Conservation (phyloP, 1,284 basidiomycete species). For the Singerocomus rubriflavus region DNA sequence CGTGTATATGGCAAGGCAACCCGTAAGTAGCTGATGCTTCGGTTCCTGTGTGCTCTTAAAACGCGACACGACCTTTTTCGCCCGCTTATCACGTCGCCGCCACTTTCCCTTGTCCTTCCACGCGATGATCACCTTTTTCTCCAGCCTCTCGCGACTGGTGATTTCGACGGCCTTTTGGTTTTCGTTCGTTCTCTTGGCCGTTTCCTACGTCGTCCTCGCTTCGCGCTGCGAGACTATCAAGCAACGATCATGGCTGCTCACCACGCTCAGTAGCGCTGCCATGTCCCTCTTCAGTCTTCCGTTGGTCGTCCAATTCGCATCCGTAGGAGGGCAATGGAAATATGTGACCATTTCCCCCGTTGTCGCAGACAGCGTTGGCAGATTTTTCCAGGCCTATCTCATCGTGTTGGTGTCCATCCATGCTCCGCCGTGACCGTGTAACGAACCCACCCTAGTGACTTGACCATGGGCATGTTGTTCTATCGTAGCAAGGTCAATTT, state of each 20-base stretch:
- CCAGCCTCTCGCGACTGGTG: constrained; percentile 14
- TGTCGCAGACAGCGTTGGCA: constrained; percentile 28
- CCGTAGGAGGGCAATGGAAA: constrained; percentile 33
- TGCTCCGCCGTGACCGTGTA: constrained; percentile 13
- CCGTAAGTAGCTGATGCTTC: constrained; percentile 8
- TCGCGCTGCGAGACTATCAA: constrained; percentile 38
- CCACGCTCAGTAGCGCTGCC: constrained; percentile 39
- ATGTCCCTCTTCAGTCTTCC: constrained; percentile 51
- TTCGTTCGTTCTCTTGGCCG: constrained; percentile 27
- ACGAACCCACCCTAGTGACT: constrained; percentile 34
- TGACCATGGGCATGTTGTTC: constrained; percentile 36
- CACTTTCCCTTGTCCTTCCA: constrained; percentile 1
- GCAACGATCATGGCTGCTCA: constrained; percentile 54
- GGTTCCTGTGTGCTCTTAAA: constrained; percentile 26
- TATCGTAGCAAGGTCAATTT: constrained; percentile 46
- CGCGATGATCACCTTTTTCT: constrained; percentile 24
- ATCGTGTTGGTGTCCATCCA: constrained; percentile 34
- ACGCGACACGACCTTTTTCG: constrained; percentile 7
- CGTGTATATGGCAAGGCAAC: constrained; percentile 3
- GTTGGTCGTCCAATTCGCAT: constrained; percentile 41
- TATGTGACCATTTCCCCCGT: constrained; percentile 22
- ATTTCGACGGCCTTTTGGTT: constrained; percentile 25
- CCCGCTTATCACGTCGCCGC: constrained; percentile 24
- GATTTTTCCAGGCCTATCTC: constrained; percentile 51
- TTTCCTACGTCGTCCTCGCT: constrained; percentile 36